A percentile compares a stretch with the other conserved stretches of the same genome.
These are phyloP conservation scores for Byssochlamys sp. DNA, from an alignment of 2,329 filamentous ascomycete genomes.

Conservation along the genomic window DNA sequence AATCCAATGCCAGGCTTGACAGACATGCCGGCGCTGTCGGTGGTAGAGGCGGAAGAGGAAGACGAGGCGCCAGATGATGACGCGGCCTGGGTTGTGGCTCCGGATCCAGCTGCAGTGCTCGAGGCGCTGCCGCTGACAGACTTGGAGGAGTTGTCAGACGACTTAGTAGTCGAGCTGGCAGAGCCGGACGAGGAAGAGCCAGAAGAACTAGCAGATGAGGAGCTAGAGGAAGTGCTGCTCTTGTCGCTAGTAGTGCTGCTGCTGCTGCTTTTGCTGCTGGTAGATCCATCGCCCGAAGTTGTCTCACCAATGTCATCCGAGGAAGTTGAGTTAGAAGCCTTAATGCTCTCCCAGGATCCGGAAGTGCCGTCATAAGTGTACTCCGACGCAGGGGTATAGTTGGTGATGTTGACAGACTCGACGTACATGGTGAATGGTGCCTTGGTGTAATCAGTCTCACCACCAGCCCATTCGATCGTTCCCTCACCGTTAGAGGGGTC, in stretches of 20 bases:
- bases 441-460: constrained; percentile 54
- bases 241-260: neutral
- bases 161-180: neutral
- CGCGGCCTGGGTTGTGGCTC: neutral
- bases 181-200: neutral
- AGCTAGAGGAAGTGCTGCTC: too few species aligned
- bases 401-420: constrained; percentile 48
- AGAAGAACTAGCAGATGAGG: too few species aligned
- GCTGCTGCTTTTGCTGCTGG: neutral
- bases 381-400: constrained; percentile 51
- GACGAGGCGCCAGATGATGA: neutral
- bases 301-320: neutral
- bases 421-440: constrained; percentile 68
- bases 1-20: constrained; percentile 5
- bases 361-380: constrained; percentile 56
- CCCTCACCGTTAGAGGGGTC: constrained; percentile 29
- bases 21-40: constrained; percentile 4
- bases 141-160: neutral
- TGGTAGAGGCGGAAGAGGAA: neutral
- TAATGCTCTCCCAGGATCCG: constrained; percentile 57
- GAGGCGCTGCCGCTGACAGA: constrained; percentile 7
- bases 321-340: constrained; percentile 16
- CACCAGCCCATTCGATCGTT: constrained; percentile 62
- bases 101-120: constrained; percentile 6
- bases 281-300: neutral